Base-by-base conservation (phyloP, 768 basidiomycete genomes). In the Filobasidium wieringae region DNA sequence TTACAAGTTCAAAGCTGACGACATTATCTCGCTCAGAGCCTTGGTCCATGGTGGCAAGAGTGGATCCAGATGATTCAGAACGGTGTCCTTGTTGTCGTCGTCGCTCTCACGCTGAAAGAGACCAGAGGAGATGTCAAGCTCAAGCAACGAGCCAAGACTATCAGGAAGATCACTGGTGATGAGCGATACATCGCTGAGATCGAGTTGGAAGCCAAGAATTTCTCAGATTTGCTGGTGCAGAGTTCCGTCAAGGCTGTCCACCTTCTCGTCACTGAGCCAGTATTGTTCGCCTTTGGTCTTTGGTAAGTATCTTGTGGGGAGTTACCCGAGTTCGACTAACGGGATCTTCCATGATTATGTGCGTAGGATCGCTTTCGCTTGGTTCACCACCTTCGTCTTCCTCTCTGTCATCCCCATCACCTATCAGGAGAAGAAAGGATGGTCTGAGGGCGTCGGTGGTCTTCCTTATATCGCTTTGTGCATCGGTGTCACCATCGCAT, bases 41-140 rank as follows among this genome's bases (percentile, higher is more conserved):
- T 53, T 26, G 51, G 51, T 2, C 51, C 51, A 11, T 53, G 51
- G 51, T 53, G 51, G 51, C 33, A 53, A 36, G 51, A 53, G 22
- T 57, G 56, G 55, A 57, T 61, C 36, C 60, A 61, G 36, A 50
- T 61, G 36, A 61, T 61, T 36, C 27, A 57, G 17, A 49, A 57
- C 55, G 60, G 60, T 11, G 60, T 50, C 5, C 55, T 61, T 7
- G 26, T 61, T 29, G 55, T 49, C 26, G 55, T 61, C 15, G 51
- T 61, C 50, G 56, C 33, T n/a, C 57, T 61, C 17, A 53, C 55
- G 5, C 40, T 61, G 7, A 52, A 50, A 27, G 60, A 61, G 51
- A 61, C 60, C 12, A 26, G 60, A 19, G 60, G 60, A 7, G 60
- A 61, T 61, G 51, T 57, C 15, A 61, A 57, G 47, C 43, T 61